Evolutionary conservation across 768 basidiomycete species (phyloP).

Genomic region (Calvatia gigantea): DNA sequence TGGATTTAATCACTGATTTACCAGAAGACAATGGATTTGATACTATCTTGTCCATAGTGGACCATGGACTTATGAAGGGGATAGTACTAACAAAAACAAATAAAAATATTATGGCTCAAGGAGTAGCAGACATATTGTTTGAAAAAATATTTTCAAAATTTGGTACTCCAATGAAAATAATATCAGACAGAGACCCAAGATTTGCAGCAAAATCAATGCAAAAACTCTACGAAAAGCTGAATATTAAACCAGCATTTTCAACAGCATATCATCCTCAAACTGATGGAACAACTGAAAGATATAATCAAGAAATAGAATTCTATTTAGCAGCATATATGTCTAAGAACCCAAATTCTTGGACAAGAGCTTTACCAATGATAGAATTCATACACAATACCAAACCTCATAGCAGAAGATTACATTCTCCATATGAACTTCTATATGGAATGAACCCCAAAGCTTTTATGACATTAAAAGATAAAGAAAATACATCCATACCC

Average conservation of each 20-base stretch:
- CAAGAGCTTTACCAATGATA: not conserved
- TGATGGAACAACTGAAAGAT: slow-evolving; percentile 18
- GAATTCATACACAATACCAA: slow-evolving; percentile 19
- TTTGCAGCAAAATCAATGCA: slow-evolving; percentile 21
- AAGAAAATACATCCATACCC: too few relatives aligned
- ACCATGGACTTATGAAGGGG: slow-evolving; percentile 26
- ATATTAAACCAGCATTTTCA: slow-evolving; percentile 18
- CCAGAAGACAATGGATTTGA: slow-evolving; percentile 15
- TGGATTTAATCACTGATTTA: slow-evolving; percentile 21
- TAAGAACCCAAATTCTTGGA: slow-evolving; percentile 16
- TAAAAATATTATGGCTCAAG: slow-evolving; percentile 13
- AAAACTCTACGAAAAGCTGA: slow-evolving; percentile 17
- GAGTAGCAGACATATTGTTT: not conserved
- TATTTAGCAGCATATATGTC: slow-evolving; percentile 18
- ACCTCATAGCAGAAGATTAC: slow-evolving; percentile 10
- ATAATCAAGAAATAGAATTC: slow-evolving; percentile 21
- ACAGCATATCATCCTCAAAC: slow-evolving; percentile 35
- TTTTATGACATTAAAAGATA: not conserved
- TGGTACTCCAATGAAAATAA: slow-evolving; percentile 12
- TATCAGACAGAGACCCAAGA: slow-evolving; percentile 18
- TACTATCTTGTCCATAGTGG: slow-evolving; percentile 22
- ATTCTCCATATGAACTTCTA: slow-evolving; percentile 21
- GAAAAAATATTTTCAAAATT: not conserved
- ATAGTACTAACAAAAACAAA: slow-evolving; percentile 19
- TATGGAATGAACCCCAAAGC: slow-evolving; percentile 7